phyloP scores from a whole-genome alignment of 1,284 basidiomycete genomes.

The Microstroma glucosiphilum region DNA sequence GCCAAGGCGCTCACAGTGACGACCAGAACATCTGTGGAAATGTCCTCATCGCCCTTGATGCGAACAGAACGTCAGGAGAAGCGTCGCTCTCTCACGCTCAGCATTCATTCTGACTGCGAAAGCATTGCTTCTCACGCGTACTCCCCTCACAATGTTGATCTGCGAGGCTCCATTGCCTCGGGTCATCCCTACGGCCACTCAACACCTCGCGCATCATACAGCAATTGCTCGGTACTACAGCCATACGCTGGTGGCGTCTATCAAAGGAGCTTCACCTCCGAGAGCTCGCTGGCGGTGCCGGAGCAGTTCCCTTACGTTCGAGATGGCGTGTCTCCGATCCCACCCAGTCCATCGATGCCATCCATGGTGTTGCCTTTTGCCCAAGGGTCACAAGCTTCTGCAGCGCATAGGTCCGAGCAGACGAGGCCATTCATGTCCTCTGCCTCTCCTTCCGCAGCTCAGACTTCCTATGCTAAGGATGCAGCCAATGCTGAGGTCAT shows the following conservation, averaged over 20 bases:
- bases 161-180: neutral
- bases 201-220: neutral
- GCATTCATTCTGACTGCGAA: neutral
- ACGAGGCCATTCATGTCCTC: no score
- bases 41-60: neutral
- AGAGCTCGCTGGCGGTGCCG: no score
- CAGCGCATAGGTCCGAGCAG: no score
- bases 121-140: neutral
- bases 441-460: no score
- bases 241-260: neutral
- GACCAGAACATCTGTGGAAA: neutral
- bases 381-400: no score
- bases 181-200: neutral
- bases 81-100: neutral
- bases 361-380: no score
- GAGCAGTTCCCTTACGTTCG: no score
- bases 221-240: constrained; percentile 2
- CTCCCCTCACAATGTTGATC: constrained; percentile 10
- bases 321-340: no score
- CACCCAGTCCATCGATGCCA: no score
- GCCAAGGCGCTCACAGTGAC: constrained; percentile 10
- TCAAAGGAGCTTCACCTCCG: no score
- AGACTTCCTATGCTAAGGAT: no score
- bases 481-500: no score
- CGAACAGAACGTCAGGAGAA: neutral